Evolutionary conservation across 768 basidiomycete species (phyloP).

Genomic region (Pleurotus cornucopiae): DNA sequence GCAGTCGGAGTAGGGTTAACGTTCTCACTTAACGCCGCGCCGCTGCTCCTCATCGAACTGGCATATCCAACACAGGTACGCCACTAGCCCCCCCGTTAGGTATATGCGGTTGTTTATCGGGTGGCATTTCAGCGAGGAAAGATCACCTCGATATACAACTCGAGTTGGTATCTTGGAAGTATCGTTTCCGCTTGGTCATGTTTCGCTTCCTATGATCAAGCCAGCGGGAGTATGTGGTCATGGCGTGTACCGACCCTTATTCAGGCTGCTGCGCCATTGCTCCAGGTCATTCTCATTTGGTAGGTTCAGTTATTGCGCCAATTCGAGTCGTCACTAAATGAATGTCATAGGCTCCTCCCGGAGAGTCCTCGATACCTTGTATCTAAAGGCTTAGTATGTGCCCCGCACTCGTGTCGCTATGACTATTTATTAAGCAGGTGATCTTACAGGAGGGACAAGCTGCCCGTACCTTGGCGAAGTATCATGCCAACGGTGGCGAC

Average conservation of each 20-base stretch:
- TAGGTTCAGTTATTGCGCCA: constrained; percentile 16
- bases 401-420: not conserved
- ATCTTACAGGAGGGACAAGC: constrained; percentile 50
- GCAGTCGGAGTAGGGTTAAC: constrained; percentile 62
- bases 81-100: constrained; percentile 1
- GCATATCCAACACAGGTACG: constrained; percentile 68
- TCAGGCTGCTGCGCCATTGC: constrained; percentile 53
- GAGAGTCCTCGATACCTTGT: constrained; percentile 68
- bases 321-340: not conserved
- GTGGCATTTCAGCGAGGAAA: constrained; percentile 37
- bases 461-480: constrained; percentile 56
- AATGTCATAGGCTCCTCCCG: constrained; percentile 48
- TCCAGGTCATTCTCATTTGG: constrained; percentile 56
- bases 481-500: constrained; percentile 62
- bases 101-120: not conserved
- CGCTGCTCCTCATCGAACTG: constrained; percentile 60
- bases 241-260: constrained; percentile 66
- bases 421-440: not conserved
- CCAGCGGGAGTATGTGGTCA: constrained; percentile 42
- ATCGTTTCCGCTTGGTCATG: constrained; percentile 55
- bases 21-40: constrained; percentile 59
- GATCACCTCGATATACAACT: constrained; percentile 64
- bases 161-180: constrained; percentile 72
- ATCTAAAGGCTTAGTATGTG: constrained; percentile 50
- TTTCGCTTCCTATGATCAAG: constrained; percentile 35